Conservation (phyloP, 1,284 basidiomycete species). For the Melampsora americana region DNA sequence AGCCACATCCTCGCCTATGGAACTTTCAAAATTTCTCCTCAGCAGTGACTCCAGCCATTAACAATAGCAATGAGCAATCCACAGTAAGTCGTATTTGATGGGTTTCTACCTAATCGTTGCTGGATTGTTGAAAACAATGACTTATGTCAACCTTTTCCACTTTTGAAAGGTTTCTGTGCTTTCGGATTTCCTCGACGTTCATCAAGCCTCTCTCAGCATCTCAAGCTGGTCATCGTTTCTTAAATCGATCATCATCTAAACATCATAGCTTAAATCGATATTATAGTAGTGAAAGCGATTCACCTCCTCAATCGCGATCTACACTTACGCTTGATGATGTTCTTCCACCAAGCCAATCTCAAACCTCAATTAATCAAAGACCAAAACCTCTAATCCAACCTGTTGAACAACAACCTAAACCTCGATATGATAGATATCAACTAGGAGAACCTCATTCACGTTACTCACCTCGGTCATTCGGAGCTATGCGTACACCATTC, state of each 20-base stretch:
- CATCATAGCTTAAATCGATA: not conserved
- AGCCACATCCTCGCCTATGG: too few species aligned
- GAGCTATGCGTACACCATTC: slow-evolving; percentile 12
- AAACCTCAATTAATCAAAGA: not conserved
- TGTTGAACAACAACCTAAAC: not conserved
- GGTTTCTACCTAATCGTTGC: too few species aligned
- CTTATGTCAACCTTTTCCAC: too few species aligned
- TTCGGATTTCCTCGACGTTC: too few species aligned
- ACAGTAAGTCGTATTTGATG: too few species aligned
- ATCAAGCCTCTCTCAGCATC: too few species aligned
- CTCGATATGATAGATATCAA: not conserved
- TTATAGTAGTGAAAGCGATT: not conserved
- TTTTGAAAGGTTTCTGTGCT: too few species aligned
- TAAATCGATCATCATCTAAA: not conserved
- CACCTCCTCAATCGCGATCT: not conserved
- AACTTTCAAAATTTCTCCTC: too few species aligned
- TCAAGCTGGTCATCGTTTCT: not conserved
- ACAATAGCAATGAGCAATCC: too few species aligned
- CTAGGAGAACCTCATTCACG: slow-evolving; percentile 6
- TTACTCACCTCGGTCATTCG: not conserved
- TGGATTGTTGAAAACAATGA: too few species aligned
- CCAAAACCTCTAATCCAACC: not conserved
- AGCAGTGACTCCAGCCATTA: too few species aligned
- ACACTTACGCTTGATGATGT: slow-evolving; percentile 38
- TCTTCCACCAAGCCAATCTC: not conserved